Evolutionary conservation across 768 basidiomycete genomes (phyloP), one percentile per base, ranked within the genome.

Genomic region (Pilatotrama ljubarskyi): DNA sequence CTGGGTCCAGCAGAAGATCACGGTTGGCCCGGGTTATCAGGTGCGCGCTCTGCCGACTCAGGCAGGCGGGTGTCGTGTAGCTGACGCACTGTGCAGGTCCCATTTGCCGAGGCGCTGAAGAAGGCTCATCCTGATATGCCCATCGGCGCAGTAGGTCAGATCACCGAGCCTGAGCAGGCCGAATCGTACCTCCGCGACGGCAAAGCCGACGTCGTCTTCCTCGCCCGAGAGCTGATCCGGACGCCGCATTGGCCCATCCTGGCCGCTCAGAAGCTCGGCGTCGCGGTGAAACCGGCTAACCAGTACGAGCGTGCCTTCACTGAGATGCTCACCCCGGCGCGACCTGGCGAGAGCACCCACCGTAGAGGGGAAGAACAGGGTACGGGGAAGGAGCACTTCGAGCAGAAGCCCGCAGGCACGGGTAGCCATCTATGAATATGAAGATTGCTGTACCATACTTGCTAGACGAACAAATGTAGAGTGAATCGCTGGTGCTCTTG

Each of bases 81-180:
- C 44, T 53, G 38, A 13, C 17, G 20, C 32, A 6, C 18, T 1
- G 47, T 25, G 24, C 65, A 90, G 83, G 84, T 88, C 1, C 85
- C 81, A 3, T 90, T 90, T 66, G 84, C 91, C 1, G 84, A 82
- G 55, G 80, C 79, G 18, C 73, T 90, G 57, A 87, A 89, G 72
- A 80, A 81, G 50, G 82, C 82, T 0, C 70, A 85, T 52, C 85
- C 86, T 0, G 74, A 80, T 20, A 68, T 88, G 22, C 59, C 75
- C 17, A 72, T 90, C 51, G 83, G 85, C 10, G 71, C 87, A 4
- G 92, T 93, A 18, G 92, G 92, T 0, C 70, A 90, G 51, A 90
- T 95, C 68, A 87, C 84, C 0, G 78, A 84, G 10, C 81, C 88
- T 2, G 59, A 75, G 17, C 80, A 85, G 66, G 83, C 83, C 25